phyloP scores from a whole-genome alignment of 2,329 filamentous ascomycete species.

The Coniochaeta sp. region DNA sequence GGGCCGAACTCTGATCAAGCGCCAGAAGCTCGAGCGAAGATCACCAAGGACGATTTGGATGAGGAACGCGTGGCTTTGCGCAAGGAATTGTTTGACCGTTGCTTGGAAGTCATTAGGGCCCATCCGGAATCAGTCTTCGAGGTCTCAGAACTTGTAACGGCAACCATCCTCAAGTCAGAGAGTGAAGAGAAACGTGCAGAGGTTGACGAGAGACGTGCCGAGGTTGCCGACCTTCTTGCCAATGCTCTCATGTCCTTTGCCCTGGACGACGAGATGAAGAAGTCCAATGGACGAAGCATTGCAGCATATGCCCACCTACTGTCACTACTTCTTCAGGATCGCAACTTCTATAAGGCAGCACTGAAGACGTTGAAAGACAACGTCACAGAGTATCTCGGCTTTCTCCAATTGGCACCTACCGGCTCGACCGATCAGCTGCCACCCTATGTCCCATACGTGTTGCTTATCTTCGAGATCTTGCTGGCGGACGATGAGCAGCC shows the following conservation, averaged over 20 bases:
- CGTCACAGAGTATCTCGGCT: conserved; percentile 67
- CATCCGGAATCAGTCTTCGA: conserved; percentile 88
- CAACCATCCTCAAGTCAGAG: conserved; percentile 56
- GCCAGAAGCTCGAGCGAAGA: conserved; percentile 18
- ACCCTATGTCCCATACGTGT: conserved; percentile 84
- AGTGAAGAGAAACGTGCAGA: conserved; percentile 54
- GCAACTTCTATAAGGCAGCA: conserved; percentile 70
- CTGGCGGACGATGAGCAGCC: conserved; percentile 86
- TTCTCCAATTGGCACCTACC: conserved; percentile 64
- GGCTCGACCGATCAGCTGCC: conserved; percentile 48
- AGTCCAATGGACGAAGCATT: conserved; percentile 55
- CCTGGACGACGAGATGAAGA: conserved; percentile 54
- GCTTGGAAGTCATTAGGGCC: conserved; percentile 79
- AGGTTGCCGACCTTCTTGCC: conserved; percentile 36
- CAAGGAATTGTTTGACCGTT: conserved; percentile 76
- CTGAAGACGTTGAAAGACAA: conserved; percentile 68
- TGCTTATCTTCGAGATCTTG: conserved; percentile 83
- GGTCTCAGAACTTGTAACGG: conserved; percentile 75
- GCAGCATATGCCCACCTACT: conserved; percentile 89
- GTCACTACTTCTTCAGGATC: conserved; percentile 76
- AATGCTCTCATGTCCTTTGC: conserved; percentile 71
- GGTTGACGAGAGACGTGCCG: conserved; percentile 54
- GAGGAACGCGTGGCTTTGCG: conserved; percentile 65
- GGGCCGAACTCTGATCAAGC: conserved; percentile 11
- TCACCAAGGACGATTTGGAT: conserved; percentile 74